These are phyloP conservation scores for Symbiodinium pilosum DNA, from an alignment of 73 alveolate species.

Conservation along the genomic window DNA sequence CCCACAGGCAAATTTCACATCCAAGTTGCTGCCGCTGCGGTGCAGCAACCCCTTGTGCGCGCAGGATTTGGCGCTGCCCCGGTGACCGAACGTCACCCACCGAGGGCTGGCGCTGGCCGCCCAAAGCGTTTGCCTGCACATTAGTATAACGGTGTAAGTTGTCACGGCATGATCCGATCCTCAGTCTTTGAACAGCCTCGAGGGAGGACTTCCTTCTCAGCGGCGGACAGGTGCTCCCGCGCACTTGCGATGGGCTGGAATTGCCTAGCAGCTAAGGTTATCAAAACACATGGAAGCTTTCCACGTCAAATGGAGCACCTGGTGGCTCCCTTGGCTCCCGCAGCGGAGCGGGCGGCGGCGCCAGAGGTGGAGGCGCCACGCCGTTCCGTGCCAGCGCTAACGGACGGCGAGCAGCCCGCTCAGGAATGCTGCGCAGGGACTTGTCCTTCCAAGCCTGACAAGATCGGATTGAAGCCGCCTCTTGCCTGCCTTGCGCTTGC, in stretches of 20 bases:
- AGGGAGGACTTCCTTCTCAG: conserved; percentile 60
- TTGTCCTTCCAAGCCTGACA: conserved; percentile 58
- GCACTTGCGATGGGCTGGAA: conserved; percentile 64
- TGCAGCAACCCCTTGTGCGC: conserved; percentile 82
- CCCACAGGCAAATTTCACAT: no score
- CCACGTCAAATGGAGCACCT: not conserved
- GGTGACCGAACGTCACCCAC: conserved; percentile 85
- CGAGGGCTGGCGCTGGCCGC: conserved; percentile 73
- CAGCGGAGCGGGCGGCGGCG: conserved; percentile 32
- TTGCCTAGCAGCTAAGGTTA: not conserved
- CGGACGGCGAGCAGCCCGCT: conserved; percentile 93
- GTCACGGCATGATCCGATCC: no score
- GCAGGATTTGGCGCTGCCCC: conserved; percentile 38
- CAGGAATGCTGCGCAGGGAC: conserved; percentile 91
- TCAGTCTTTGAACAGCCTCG: not conserved
- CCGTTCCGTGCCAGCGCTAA: conserved; percentile 88
- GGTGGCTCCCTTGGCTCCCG: conserved; percentile 28
- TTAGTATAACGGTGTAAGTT: not conserved
- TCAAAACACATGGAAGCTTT: not conserved
- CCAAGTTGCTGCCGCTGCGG: conserved; percentile 88
- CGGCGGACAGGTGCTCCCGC: conserved; percentile 91
- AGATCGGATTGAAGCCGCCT: not conserved
- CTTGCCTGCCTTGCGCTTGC: not conserved
- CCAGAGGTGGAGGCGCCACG: conserved; percentile 86
- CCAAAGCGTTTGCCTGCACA: not conserved